Evolutionary conservation across 2,329 filamentous ascomycete genomes (phyloP), one percentile per base, ranked within the genome.

Genomic region (Calonectria henricotiae): DNA sequence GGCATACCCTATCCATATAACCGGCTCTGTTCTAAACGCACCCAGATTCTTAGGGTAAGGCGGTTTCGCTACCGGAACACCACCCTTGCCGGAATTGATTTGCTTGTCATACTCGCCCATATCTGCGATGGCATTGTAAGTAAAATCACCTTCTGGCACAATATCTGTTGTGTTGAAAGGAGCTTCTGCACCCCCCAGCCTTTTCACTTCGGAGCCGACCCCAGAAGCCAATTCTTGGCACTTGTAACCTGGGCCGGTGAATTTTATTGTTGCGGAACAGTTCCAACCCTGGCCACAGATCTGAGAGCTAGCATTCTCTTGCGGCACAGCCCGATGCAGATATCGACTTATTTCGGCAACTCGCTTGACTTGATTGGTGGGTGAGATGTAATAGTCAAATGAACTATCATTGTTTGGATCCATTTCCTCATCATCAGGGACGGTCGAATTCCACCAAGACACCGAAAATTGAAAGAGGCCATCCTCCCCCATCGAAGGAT

Each of bases 261-360:
- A 77, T 8, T 69, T 46, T n/a, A 77, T 68, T 0, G 60, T 66
- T 17, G 73, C 73, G 7, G 74, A 74, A 54, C 75, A 77, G 30
- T 77, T 76, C 75, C 75, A 77, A 7, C 75, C 75, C 9, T n/a
- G 27, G 4, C 75, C 75, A 9, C 75, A 77, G n/a, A 77, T 74
- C 1, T 76, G 67, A 0, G 35, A 2, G 2, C 68, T 46, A 1
- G 75, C 70, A 17, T 73, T 61, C 5, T 71, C 60, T 1, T 66
- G 69, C 62, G 73, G 69, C 1, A 77, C 62, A 1, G 75, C 61
- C 17, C 72, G 71, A 12, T 73, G 62, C 0, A 61, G 44, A 35
- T 75, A 77, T 15, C 71, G 73, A 8, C 74, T 73, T 39, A 68
- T 73, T 12, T 65, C 43, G 15, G 73, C 71, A 13, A 77, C 62